Base-by-base conservation (phyloP, 2,329 filamentous ascomycete genomes). In the Sphaerulina populicola region DNA sequence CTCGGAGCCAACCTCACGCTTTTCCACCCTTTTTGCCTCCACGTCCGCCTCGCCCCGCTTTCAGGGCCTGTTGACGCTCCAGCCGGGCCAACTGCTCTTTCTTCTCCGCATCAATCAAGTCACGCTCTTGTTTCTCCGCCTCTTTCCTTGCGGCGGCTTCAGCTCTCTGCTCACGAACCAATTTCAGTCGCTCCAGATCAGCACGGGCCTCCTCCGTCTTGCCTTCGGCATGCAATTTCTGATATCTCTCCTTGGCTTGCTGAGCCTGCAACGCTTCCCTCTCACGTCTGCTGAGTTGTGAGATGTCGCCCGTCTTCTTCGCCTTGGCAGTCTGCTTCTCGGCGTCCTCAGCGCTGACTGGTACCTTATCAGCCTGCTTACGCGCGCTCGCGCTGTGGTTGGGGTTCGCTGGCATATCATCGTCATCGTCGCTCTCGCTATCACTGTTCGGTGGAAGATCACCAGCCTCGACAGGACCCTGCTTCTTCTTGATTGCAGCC, bases 141-240 rank as follows among this genome's bases (percentile, higher is more conserved):
- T 87, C 80, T 76, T 91, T 90, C 62, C 88, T 76, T 29, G 83
- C 86, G 47, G 87, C 81, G 64, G 94, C 91, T 15, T 84, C 83
- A 64, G 87, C 90, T 57, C 93, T 81, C 73, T 88, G 85, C 77
- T 95, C 88, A 43, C 83, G 81, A 60, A 98, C 88, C 53, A 91
- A 67, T 68, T 76, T 82, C 64, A 98, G 72, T 50, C 93, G 80
- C 53, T 88, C 91, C 60, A 97, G 66, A 71, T 98, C 93, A 4
- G 87, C 84, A 68, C 88, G 85, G 43, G 91, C 90, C 76, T 96
- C 87, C 55, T 98, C 93, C 40, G 93, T 97, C 81, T 97, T 97
- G 64, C 91, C 91, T 66, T 89, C 86, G 51, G 89, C 87, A 65
- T 96, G 91, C 62, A 96, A 70, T 72, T 94, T 94, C 75, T 88